Base-by-base conservation (phyloP, 2,329 filamentous ascomycete species). In the Penicillium sp. region DNA sequence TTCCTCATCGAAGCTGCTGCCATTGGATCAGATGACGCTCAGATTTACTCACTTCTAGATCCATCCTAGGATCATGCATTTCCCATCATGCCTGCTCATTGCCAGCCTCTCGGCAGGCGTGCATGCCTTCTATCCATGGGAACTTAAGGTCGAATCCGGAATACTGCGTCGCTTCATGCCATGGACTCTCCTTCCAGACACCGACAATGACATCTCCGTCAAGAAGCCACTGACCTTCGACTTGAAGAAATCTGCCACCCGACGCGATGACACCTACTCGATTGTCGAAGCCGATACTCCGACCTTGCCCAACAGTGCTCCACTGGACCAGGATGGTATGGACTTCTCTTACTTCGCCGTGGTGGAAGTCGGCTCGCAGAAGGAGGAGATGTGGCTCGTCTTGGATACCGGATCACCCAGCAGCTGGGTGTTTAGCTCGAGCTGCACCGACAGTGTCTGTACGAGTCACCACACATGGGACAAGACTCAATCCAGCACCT, bases 361-460 rank as follows among this genome's bases (percentile, higher is more conserved):
- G 1, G 67, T 79, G 32, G 68, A 68, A 6, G 69, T 80, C 48
- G 78, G 78, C 3, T 73, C 71, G 11, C 67, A 73, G 48, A 68
- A 70, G 29, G 68, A 77, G 56, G 66, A 72, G 37, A 77, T 79
- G 66, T 74, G 74, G 61, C 68, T 81, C 62, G 62, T 79, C 44
- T 58, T 80, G 11, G 78, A 81, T 58, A 77, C 76, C 0, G 78
- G 77, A 6, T 75, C 76, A 11, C 72, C 75, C 14, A 88, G 87
- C 47, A 89, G 84, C 10, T 95, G 89, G 89, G 80, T 95, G 16
- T 93, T 93, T 80, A 80, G 84, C 24, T 74, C 80, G 13, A 71
- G 76, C 44, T 95, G 89, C 71, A 75, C 66, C 13, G 81, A 80
- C 3, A 67, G 75, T 20, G 79, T 87, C 4, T 95, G 89, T 65